Conservation (phyloP, 2,329 filamentous ascomycete genomes). For the Truncatella angustata region DNA sequence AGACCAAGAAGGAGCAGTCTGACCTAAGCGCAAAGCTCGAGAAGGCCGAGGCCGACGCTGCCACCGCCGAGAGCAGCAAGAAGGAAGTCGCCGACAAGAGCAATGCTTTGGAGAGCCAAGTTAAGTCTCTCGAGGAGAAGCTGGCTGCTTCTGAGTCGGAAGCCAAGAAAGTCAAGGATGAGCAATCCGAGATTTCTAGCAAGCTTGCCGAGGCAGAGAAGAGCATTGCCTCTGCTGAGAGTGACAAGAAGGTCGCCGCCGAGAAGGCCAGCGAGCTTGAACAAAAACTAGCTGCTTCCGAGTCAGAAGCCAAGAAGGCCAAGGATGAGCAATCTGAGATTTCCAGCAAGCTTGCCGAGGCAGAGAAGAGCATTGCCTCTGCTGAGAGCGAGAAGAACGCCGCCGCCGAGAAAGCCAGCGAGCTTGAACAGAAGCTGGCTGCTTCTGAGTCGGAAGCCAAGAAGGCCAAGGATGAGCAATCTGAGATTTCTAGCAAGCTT, state of each 20-base stretch:
- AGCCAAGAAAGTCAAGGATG: slow-evolving; percentile 5
- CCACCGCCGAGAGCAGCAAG: slow-evolving; percentile 10
- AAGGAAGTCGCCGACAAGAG: slow-evolving; percentile 14
- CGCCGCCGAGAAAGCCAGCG: slow-evolving; percentile 14
- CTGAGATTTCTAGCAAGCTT: neutral
- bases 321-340: slow-evolving; percentile 1
- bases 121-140: slow-evolving; percentile 14
- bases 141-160: slow-evolving; percentile 14
- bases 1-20: slow-evolving; percentile 10
- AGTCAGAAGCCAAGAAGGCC: slow-evolving; percentile 11
- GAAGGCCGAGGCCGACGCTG: slow-evolving; percentile 1
- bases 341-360: neutral
- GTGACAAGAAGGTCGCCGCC: slow-evolving; percentile 11
- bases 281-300: slow-evolving; percentile 2
- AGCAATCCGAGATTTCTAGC: neutral
- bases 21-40: slow-evolving; percentile 6
- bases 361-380: neutral
- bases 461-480: neutral
- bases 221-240: slow-evolving; percentile 13
- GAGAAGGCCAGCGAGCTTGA: slow-evolving; percentile 3
- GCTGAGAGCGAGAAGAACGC: slow-evolving; percentile 10
- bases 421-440: slow-evolving; percentile 14
- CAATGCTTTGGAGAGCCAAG: slow-evolving; percentile 15
- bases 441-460: slow-evolving; percentile 13
- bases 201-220: slow-evolving; percentile 5